Evolutionary conservation across 345 rosid genomes (phyloP), one percentile per base, ranked within the genome.

Genomic region (Ricinus communis): DNA sequence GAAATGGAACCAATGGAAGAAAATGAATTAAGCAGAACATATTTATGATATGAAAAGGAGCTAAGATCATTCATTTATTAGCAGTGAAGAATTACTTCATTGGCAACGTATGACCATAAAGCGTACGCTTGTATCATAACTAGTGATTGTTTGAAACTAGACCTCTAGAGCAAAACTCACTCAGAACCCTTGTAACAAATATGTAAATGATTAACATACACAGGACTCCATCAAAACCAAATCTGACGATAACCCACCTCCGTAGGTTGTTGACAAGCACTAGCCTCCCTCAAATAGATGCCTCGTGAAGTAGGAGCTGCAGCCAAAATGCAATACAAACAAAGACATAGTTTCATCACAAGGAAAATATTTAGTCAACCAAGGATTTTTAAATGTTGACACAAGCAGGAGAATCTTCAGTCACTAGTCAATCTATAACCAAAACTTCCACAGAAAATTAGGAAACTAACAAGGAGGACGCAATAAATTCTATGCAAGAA

Each of bases 271-370:
- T 67, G 78, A 82, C 94, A 85, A 74, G 86, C 77, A 68, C 81
- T 75, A 72, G 90, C 85, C 65, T 95, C 98, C 84, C 98, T 86
- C 68, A 95, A 83, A 82, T 95, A 92, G 80, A 92, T 86, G 70
- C 98, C 98, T n/a, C 97, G 86, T 68, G 85, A 85, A 54, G 85
- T 69, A 63, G 97, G 91, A 77, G 89, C 99, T 95, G 89, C 81
- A 66, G 58, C 75, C 46, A 78, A 45, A 81, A 66, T 24, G 33
- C 55, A 71, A 31, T 46, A 75, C 2, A 56, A 49, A 30, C 67
- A 66, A 69, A 40, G 71, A 38, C 31, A 46, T 22, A 47, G 41
- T 41, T n/a, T 53, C 69, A 71, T 16, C 33, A 55, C 38, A 60
- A 38, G 24, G 56, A 16, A 45, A 57, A 43, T n/a, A n/a, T n/a